Conservation (phyloP, 805 yeast genomes). For the Lipomyces starkeyi region DNA sequence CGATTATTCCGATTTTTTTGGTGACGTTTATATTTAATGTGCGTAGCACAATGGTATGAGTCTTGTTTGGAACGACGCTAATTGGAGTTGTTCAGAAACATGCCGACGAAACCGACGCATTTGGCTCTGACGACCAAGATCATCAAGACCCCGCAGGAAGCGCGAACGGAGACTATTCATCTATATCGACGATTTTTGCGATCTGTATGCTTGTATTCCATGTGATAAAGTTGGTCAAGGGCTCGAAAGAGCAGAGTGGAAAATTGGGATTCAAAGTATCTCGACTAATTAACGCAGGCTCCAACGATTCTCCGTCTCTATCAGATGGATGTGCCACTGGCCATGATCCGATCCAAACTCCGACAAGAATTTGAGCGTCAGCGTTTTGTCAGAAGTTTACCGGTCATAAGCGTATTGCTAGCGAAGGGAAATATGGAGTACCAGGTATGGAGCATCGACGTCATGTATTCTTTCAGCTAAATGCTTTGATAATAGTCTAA, state of each 20-base stretch:
- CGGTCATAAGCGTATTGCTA: conserved; percentile 68
- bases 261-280: background rate
- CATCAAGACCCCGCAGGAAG: conserved; percentile 63
- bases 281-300: conserved; percentile 46
- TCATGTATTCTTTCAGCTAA: background rate
- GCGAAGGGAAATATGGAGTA: conserved; percentile 90
- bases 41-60: background rate
- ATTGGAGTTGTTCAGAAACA: conserved; percentile 31
- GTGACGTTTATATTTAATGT: conserved; percentile 5
- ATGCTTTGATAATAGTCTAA: background rate
- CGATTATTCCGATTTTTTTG: background rate
- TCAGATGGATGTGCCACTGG: conserved; percentile 77
- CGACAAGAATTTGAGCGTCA: conserved; percentile 91
- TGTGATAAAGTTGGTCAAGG: background rate
- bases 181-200: conserved; percentile 75
- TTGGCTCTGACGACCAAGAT: conserved; percentile 82
- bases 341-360: conserved; percentile 78
- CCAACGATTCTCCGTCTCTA: conserved; percentile 66
- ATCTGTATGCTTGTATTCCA: conserved; percentile 47
- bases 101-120: conserved; percentile 77
- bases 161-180: conserved; percentile 66
- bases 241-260: background rate
- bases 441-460: conserved; percentile 51
- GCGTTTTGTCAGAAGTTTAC: conserved; percentile 70
- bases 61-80: conserved; percentile 1